phyloP scores from a whole-genome alignment of 257 asterid genomes.

The Verbascum thapsus region DNA sequence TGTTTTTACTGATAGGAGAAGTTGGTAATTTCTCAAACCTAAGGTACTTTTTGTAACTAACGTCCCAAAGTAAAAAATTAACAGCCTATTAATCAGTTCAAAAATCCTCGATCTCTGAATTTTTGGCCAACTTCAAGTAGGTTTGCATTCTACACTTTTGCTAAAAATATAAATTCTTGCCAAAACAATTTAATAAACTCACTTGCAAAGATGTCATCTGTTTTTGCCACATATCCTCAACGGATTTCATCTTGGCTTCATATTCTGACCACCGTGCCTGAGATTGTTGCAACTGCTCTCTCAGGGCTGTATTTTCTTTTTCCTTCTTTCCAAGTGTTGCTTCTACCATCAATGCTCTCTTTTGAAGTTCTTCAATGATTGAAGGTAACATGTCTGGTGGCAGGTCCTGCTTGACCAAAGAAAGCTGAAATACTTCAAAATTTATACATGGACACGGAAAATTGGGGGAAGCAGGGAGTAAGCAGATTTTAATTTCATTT shows the following conservation, averaged over 20 bases:
- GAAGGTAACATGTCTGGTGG: slow-evolving; percentile 42
- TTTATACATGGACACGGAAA: neutral
- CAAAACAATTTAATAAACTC: slow-evolving; percentile 30
- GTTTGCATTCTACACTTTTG: neutral
- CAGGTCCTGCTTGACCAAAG: slow-evolving; percentile 39
- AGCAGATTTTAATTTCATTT: neutral
- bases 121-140: slow-evolving; percentile 4
- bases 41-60: no score
- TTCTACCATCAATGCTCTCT: slow-evolving; percentile 47
- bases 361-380: slow-evolving; percentile 56
- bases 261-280: slow-evolving; percentile 57
- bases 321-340: slow-evolving; percentile 49
- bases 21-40: no score
- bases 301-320: slow-evolving; percentile 55
- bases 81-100: neutral
- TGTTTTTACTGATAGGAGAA: no score
- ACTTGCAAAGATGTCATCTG: slow-evolving; percentile 68
- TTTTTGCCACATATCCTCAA: slow-evolving; percentile 67
- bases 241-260: slow-evolving; percentile 61
- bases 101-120: neutral
- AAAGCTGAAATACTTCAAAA: neutral
- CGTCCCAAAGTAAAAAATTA: no score
- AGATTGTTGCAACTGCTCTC: slow-evolving; percentile 51
- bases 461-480: neutral
- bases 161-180: neutral